Conservation (phyloP, 768 basidiomycete genomes). For the Pleurotus tuoliensis region DNA sequence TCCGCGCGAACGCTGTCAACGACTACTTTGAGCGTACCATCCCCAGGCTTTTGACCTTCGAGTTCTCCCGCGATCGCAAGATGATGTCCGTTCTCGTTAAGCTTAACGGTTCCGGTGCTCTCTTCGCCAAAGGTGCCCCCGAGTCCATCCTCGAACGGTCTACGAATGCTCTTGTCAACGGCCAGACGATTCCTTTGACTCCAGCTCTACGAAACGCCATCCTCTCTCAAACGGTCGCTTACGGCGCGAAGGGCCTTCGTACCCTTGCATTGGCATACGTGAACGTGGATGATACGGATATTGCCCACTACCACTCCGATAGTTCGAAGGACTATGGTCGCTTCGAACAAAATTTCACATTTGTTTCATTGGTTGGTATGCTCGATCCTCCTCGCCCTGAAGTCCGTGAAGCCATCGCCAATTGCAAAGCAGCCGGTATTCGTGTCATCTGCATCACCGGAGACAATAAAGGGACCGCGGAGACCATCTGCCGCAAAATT, state of each 20-base stretch:
- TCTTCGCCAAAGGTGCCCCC: constrained; percentile 95
- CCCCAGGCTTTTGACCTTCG: constrained; percentile 86
- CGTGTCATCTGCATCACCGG: constrained; percentile 97
- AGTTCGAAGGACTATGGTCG: constrained; percentile 78
- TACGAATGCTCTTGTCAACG: constrained; percentile 65
- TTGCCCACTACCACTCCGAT: constrained; percentile 77
- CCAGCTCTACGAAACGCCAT: constrained; percentile 54
- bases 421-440: constrained; percentile 90
- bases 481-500: constrained; percentile 95
- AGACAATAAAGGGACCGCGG: constrained; percentile 96
- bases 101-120: constrained; percentile 61
- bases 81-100: constrained; percentile 97
- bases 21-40: constrained; percentile 74
- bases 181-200: constrained; percentile 63
- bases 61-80: constrained; percentile 97
- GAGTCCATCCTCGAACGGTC: constrained; percentile 93
- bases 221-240: constrained; percentile 61
- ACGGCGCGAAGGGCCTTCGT: constrained; percentile 80
- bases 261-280: constrained; percentile 90
- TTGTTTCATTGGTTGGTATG: constrained; percentile 97
- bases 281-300: constrained; percentile 71
- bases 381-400: constrained; percentile 96
- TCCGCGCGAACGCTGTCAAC: constrained; percentile 81
- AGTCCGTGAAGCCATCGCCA: constrained; percentile 80
- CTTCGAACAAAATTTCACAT: constrained; percentile 90